Evolutionary conservation across 768 basidiomycete genomes (phyloP).

Genomic region (Pluteus cervinus): DNA sequence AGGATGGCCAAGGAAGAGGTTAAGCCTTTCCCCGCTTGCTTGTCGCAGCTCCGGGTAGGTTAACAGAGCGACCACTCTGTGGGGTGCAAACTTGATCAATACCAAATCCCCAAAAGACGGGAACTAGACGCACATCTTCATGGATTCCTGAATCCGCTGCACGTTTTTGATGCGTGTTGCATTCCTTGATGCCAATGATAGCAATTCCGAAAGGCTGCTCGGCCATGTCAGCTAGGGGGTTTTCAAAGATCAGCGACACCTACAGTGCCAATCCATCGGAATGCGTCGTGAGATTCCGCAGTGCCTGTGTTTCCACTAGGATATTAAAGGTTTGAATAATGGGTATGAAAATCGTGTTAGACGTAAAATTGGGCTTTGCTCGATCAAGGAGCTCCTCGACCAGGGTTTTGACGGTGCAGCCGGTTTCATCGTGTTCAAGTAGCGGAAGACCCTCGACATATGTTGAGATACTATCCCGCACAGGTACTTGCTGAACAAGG

Average conservation of each 20-base stretch:
- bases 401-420: conserved; percentile 47
- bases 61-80: conserved; percentile 64
- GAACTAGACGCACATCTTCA: conserved; percentile 65
- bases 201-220: conserved; percentile 46
- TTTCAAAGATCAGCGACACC: conserved; percentile 34
- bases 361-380: conserved; percentile 44
- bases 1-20: conserved; percentile 65
- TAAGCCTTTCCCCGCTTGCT: conserved; percentile 38
- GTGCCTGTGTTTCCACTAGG: conserved; percentile 62
- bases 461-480: conserved; percentile 50
- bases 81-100: background rate
- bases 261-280: conserved; percentile 48
- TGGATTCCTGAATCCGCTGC: conserved; percentile 73
- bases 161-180: conserved; percentile 71
- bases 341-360: conserved; percentile 78
- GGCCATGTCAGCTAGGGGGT: conserved; percentile 27
- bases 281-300: conserved; percentile 42
- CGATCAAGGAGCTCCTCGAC: conserved; percentile 51
- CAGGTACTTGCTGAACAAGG: conserved; percentile 55
- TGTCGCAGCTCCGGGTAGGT: conserved; percentile 40
- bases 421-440: conserved; percentile 14
- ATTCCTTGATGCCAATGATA: conserved; percentile 55
- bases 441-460: conserved; percentile 54
- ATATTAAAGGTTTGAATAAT: conserved; percentile 70
- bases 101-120: background rate